A percentile compares a stretch with the other conserved stretches of the same genome.
phyloP scores from a whole-genome alignment of 73 alveolate genomes.

The Durusdinium trenchii region DNA sequence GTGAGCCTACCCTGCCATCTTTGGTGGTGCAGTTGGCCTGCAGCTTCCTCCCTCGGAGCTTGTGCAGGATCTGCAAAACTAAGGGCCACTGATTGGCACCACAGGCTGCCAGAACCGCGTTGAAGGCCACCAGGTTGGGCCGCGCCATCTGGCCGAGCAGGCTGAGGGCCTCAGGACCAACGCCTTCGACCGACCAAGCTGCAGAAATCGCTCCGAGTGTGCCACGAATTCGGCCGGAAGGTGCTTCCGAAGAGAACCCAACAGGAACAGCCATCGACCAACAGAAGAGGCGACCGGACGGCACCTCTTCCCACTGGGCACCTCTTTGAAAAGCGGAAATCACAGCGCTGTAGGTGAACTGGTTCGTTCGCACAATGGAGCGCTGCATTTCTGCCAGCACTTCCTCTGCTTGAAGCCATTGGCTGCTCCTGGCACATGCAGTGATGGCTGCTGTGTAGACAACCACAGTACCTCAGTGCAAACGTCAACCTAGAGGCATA shows the following conservation, averaged over 20 bases:
- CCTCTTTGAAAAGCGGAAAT: background rate
- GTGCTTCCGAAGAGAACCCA: too few relatives aligned
- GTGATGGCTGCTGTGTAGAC: slow-evolving; percentile 23
- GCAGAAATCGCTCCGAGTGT: too few relatives aligned
- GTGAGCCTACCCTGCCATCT: too few relatives aligned
- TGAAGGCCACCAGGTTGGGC: background rate
- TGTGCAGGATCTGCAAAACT: background rate
- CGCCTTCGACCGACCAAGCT: too few relatives aligned
- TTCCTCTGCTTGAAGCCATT: slow-evolving; percentile 4
- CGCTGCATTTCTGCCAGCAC: background rate
- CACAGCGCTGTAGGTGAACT: slow-evolving; percentile 40
- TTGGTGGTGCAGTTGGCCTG: too few relatives aligned
- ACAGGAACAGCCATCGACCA: too few relatives aligned
- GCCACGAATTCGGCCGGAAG: too few relatives aligned
- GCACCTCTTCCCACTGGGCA: slow-evolving; percentile 65
- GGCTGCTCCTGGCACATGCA: slow-evolving; percentile 5
- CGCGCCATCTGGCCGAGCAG: background rate
- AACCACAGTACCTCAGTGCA: background rate
- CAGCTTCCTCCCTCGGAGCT: too few relatives aligned
- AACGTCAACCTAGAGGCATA: too few relatives aligned
- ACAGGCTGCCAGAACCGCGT: slow-evolving; percentile 18
- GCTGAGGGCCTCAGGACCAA: background rate
- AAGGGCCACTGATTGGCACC: slow-evolving; percentile 56
- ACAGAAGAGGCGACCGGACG: too few relatives aligned
- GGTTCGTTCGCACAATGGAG: background rate